These are phyloP conservation scores for Aspergillus niger DNA, from an alignment of 2,329 filamentous ascomycete genomes.

Conservation along the genomic window DNA sequence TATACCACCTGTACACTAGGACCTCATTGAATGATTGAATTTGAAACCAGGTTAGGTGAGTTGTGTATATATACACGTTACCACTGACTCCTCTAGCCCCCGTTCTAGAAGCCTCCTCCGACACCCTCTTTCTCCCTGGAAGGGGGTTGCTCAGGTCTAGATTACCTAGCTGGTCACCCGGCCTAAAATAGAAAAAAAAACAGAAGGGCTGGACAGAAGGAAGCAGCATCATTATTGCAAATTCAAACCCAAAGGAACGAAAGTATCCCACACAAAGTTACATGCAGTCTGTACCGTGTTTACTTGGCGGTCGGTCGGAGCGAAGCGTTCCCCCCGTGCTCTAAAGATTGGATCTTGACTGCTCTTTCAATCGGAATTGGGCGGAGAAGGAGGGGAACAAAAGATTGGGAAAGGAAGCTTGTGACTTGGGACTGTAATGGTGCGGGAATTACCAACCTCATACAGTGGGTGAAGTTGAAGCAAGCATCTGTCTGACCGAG, in stretches of 20 bases:
- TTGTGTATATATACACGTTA: no score
- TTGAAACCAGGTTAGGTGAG: no score
- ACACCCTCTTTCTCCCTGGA: neutral
- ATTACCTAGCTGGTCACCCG: neutral
- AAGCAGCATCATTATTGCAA: neutral
- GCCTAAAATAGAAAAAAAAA: neutral
- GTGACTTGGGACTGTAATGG: neutral
- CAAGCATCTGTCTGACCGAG: neutral
- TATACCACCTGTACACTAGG: no score
- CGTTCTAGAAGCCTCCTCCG: neutral
- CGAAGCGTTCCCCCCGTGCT: slow-evolving; percentile 5
- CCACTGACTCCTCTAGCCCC: neutral
- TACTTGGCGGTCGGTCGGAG: neutral
- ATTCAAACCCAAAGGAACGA: neutral
- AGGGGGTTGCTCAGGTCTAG: neutral
- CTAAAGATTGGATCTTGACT: slow-evolving; percentile 4
- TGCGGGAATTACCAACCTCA: slow-evolving; percentile 3
- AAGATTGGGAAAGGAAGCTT: neutral
- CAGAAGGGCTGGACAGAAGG: neutral
- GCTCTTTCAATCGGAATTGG: slow-evolving; percentile 3
- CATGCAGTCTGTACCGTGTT: neutral
- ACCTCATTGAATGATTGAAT: no score
- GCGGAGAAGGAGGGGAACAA: slow-evolving; percentile 3
- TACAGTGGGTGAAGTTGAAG: neutral
- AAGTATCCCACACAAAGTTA: neutral